Conservation (phyloP, 163 green algal species). For the Chlorella variabilis region DNA sequence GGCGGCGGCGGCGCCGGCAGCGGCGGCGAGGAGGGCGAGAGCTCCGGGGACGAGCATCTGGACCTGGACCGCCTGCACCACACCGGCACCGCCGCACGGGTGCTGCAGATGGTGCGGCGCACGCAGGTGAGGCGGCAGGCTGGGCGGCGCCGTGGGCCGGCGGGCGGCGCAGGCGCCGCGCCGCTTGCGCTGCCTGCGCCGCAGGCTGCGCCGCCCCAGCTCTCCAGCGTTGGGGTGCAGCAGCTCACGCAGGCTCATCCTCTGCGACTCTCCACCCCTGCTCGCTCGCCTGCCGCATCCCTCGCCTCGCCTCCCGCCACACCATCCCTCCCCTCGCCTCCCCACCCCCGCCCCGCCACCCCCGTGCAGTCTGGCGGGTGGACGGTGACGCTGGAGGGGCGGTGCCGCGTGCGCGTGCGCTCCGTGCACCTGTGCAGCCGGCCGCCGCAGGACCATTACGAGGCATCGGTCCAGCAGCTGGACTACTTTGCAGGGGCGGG, state of each 20-base stretch:
- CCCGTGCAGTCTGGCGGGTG: conserved; percentile 43
- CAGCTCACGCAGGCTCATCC: no score
- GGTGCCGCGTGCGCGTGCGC: conserved; percentile 43
- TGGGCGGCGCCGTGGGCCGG: background rate
- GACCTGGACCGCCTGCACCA: conserved; percentile 39
- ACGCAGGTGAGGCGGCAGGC: conserved; percentile 21
- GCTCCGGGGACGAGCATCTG: background rate
- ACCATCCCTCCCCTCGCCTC: background rate
- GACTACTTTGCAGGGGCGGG: conserved; percentile 3
- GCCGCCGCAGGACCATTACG: conserved; percentile 20
- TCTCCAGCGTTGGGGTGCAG: no score
- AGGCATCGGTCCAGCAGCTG: conserved; percentile 26
- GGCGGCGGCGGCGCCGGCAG: background rate
- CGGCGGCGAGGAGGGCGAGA: background rate
- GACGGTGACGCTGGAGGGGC: conserved; percentile 52
- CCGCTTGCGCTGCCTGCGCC: no score
- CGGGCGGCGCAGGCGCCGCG: no score
- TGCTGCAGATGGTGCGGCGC: conserved; percentile 56
- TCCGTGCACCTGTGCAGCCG: conserved; percentile 20
- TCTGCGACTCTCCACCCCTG: no score
- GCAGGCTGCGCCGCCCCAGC: no score
- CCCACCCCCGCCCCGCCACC: no score
- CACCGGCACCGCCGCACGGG: conserved; percentile 53
- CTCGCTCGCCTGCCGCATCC: no score
- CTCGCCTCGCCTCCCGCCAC: no score